These are phyloP conservation scores for Pleurostoma richardsiae DNA, from an alignment of 2,329 filamentous ascomycete genomes.

Conservation along the genomic window DNA sequence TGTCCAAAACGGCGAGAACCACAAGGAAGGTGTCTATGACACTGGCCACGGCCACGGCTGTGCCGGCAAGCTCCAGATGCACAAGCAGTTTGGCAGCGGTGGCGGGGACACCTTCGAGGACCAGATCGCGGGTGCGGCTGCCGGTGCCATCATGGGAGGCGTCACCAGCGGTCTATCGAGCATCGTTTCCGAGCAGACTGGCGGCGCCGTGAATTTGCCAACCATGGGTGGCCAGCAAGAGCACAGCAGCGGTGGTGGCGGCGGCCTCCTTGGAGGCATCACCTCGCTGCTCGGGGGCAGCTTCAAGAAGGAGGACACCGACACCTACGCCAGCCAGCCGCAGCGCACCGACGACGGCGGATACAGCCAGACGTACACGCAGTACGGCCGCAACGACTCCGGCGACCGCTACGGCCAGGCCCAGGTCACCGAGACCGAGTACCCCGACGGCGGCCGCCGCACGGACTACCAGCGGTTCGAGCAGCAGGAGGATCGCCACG, in stretches of 20 bases:
- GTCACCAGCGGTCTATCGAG: constrained; percentile 47
- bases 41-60: constrained; percentile 83
- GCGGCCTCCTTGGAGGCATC: constrained; percentile 67
- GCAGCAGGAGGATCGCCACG: constrained; percentile 39
- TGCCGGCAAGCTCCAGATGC: constrained; percentile 70
- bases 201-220: constrained; percentile 28
- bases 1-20: constrained; percentile 73
- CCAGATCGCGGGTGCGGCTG: constrained; percentile 50
- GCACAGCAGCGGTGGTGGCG: constrained; percentile 55
- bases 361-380: constrained; percentile 54
- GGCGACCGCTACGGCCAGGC: constrained; percentile 56
- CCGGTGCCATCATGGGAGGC: constrained; percentile 52
- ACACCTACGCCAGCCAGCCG: constrained; percentile 43
- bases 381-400: constrained; percentile 46
- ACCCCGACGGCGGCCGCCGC: constrained; percentile 49
- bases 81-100: constrained; percentile 52
- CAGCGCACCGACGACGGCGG: constrained; percentile 52
- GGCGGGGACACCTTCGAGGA: constrained; percentile 46
- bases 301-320: constrained; percentile 39
- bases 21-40: constrained; percentile 80
- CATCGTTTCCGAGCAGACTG: constrained; percentile 40
- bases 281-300: constrained; percentile 52
- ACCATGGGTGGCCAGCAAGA: constrained; percentile 32
- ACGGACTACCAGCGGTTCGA: constrained; percentile 60
- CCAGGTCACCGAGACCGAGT: constrained; percentile 53